Percentiles rank a stretch among this genome's conserved stretches.
Conservation (phyloP, 164 flowering plant species). For the Nymphaea colorata region DNA sequence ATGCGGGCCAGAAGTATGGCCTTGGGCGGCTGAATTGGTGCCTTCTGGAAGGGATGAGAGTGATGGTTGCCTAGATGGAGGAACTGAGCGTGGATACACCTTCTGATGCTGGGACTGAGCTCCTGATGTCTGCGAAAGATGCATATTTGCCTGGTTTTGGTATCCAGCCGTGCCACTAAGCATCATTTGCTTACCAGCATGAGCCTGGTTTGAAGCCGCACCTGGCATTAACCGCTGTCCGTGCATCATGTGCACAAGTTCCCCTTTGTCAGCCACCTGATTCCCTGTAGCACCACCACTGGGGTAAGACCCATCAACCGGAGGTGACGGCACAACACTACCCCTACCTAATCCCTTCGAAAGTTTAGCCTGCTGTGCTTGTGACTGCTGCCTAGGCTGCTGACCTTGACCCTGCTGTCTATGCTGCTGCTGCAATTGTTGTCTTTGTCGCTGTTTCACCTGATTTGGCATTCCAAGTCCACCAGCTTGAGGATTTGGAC, state of each 20-base stretch:
- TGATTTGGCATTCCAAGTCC: background rate
- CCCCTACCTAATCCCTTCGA: constrained; percentile 67
- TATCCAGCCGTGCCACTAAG: background rate
- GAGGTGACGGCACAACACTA: constrained; percentile 35
- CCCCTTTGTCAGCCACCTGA: constrained; percentile 51
- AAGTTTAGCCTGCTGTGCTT: constrained; percentile 54
- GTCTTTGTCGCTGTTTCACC: background rate
- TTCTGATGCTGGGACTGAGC: constrained; percentile 40
- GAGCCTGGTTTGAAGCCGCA: constrained; percentile 28
- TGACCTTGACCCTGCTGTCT: constrained; percentile 58
- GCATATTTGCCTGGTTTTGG: background rate
- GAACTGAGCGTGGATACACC: constrained; percentile 24
- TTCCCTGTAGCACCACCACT: constrained; percentile 45
- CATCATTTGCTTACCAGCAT: constrained; percentile 30
- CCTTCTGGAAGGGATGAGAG: constrained; percentile 37
- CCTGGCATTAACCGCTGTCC: constrained; percentile 43
- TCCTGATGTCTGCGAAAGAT: constrained; percentile 26
- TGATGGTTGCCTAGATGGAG: constrained; percentile 33
- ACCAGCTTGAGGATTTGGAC: background rate
- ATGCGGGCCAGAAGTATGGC: constrained; percentile 31
- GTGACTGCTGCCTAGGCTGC: constrained; percentile 48
- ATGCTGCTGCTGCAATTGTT: constrained; percentile 16
- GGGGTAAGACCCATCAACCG: constrained; percentile 39
- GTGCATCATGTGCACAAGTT: constrained; percentile 39
- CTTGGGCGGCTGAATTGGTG: constrained; percentile 19